Conservation (phyloP, 805 yeast genomes). For the Kodamaea neixiangensis region DNA sequence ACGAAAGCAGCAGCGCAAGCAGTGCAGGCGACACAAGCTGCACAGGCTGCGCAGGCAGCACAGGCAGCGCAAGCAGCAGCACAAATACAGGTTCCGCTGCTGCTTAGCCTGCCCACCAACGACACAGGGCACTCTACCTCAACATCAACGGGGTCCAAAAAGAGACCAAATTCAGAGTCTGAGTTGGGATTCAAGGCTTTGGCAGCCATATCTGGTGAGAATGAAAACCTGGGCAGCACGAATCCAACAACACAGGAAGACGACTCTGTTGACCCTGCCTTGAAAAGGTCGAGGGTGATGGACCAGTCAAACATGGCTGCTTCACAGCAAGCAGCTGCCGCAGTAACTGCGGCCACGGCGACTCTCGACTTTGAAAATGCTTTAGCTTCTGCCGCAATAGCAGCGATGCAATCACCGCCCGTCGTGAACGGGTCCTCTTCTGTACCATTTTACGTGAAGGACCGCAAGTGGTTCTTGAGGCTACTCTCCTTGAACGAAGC, state of each 20-base stretch:
- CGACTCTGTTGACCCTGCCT: conserved; percentile 31
- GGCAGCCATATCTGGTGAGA: conserved; percentile 12
- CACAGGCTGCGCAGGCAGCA: conserved; percentile 9
- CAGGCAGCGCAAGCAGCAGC: conserved; percentile 6
- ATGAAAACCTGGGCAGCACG: conserved; percentile 8
- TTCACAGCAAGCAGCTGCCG: conserved; percentile 10
- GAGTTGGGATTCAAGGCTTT: conserved; percentile 11
- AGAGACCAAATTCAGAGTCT: conserved; percentile 15
- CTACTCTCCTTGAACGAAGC: conserved; percentile 30
- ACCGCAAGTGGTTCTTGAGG: conserved; percentile 39
- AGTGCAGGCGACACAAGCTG: conserved; percentile 9
- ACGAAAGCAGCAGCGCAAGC: conserved; percentile 14
- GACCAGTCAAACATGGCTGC: conserved; percentile 4
- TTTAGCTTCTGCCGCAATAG: conserved; percentile 32
- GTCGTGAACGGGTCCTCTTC: conserved; percentile 24
- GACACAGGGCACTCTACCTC: not conserved
- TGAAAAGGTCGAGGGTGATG: conserved; percentile 23
- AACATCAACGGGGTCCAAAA: conserved; percentile 8
- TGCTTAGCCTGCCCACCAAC: not conserved
- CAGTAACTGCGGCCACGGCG: conserved; percentile 10
- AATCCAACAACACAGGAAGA: conserved; percentile 18
- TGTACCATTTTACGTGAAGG: conserved; percentile 33
- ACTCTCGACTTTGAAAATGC: conserved; percentile 26
- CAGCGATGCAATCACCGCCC: conserved; percentile 33
- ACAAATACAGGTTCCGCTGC: not conserved